phyloP scores from a whole-genome alignment of 495 filamentous ascomycete species.

The Eremomyces bilateralis region DNA sequence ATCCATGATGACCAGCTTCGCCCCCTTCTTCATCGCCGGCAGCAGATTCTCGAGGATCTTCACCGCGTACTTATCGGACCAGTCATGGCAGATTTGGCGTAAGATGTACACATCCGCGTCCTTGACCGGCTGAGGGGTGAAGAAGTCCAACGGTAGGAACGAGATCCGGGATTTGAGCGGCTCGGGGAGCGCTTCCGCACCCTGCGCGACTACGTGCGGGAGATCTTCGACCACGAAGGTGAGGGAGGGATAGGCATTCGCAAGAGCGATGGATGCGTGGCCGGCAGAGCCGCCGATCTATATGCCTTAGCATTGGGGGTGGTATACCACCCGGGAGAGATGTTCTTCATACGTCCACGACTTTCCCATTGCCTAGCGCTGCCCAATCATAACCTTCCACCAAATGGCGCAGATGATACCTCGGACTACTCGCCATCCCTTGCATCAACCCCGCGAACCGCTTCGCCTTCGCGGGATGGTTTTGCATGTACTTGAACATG shows the following conservation, averaged over 20 bases:
- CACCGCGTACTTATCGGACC: conserved; percentile 12
- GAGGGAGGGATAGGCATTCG: conserved; percentile 16
- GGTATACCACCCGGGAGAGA: background rate
- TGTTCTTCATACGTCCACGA: conserved; percentile 8
- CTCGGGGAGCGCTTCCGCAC: conserved; percentile 1
- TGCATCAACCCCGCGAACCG: background rate
- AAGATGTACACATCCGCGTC: conserved; percentile 21
- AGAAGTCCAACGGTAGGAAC: conserved; percentile 20
- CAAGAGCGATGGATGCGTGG: conserved; percentile 19
- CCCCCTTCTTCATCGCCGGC: conserved; percentile 3
- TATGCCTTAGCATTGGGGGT: background rate
- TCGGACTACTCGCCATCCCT: background rate
- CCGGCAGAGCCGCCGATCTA: conserved; percentile 17
- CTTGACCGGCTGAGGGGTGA: conserved; percentile 15
- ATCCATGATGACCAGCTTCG: background rate
- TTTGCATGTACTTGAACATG: background rate
- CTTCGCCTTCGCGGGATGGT: background rate
- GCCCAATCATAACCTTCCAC: background rate
- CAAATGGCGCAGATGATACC: background rate
- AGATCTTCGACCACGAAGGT: conserved; percentile 22
- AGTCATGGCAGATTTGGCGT: conserved; percentile 26
- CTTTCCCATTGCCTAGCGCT: background rate
- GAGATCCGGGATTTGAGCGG: conserved; percentile 8
- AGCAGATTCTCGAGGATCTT: conserved; percentile 3
- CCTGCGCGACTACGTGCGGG: conserved; percentile 4